Conservation (phyloP, 1,139 yeast genomes). For the Nadsonia starkeyi-henricii region DNA sequence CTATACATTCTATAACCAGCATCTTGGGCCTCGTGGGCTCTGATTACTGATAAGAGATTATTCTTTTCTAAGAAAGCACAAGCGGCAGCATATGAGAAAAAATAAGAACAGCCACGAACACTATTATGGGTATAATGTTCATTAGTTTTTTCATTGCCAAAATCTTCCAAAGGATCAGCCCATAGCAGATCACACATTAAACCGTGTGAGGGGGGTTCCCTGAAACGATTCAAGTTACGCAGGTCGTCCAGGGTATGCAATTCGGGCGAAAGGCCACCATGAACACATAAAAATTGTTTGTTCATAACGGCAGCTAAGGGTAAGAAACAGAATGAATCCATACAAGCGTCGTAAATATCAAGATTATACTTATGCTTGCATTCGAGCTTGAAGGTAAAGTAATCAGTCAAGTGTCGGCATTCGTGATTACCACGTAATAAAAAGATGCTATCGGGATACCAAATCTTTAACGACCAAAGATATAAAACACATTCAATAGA, state of each 20-base stretch:
- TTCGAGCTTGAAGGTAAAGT: constrained; percentile 85
- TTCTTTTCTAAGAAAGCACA: constrained; percentile 72
- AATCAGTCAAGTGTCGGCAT: constrained; percentile 84
- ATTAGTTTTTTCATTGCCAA: constrained; percentile 54
- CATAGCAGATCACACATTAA: constrained; percentile 90
- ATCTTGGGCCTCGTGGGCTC: constrained; percentile 98
- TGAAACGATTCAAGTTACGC: constrained; percentile 57
- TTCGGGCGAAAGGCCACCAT: constrained; percentile 93
- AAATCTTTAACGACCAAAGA: constrained; percentile 67
- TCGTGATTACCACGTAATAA: constrained; percentile 92
- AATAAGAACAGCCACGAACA: constrained; percentile 87
- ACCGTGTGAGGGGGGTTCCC: constrained; percentile 90
- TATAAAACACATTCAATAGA: constrained; percentile 80
- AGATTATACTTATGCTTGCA: constrained; percentile 74
- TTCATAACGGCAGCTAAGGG: constrained; percentile 94
- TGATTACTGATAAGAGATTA: constrained; percentile 64
- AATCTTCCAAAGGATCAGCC: constrained; percentile 90
- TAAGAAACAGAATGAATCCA: constrained; percentile 70
- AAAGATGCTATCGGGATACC: constrained; percentile 64
- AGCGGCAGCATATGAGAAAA: constrained; percentile 74
- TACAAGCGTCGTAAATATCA: constrained; percentile 57
- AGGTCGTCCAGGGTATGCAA: constrained; percentile 59
- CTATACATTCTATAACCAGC: constrained; percentile 94
- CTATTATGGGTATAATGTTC: constrained; percentile 51
- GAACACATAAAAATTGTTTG: constrained; percentile 89